Percentiles rank a stretch among this genome's conserved stretches.
phyloP scores from a whole-genome alignment of 2,329 filamentous ascomycete species.

The Venturia effusa region DNA sequence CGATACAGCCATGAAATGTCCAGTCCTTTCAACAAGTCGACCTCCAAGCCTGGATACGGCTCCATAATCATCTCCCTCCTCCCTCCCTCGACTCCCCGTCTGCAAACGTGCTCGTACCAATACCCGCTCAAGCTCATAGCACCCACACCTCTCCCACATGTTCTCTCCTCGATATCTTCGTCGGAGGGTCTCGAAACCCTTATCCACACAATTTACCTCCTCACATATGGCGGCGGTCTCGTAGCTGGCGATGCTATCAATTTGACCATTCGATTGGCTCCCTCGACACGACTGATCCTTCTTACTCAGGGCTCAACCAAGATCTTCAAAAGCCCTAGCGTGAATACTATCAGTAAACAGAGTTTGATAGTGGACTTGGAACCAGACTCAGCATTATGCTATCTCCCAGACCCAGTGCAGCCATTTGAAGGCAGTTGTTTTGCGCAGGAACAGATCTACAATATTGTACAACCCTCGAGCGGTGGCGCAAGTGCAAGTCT shows the following conservation, averaged over 20 bases:
- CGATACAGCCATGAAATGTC: constrained; percentile 19
- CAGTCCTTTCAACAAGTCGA: constrained; percentile 68
- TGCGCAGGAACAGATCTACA: constrained; percentile 72
- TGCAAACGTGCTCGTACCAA: constrained; percentile 72
- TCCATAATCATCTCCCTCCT: constrained; percentile 62
- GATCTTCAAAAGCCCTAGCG: constrained; percentile 69
- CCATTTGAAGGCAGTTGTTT: constrained; percentile 80
- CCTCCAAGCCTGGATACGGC: constrained; percentile 67
- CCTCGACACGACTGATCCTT: constrained; percentile 52
- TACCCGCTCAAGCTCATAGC: constrained; percentile 93
- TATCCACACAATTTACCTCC: constrained; percentile 67
- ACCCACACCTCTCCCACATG: constrained; percentile 55
- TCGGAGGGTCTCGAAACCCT: constrained; percentile 20
- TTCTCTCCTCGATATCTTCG: constrained; percentile 20
- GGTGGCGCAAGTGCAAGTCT: constrained; percentile 34
- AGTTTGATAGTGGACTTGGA: constrained; percentile 38
- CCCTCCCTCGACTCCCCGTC: constrained; percentile 58
- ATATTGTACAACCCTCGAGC: constrained; percentile 19
- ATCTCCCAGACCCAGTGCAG: constrained; percentile 84
- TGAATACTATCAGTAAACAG: constrained; percentile 35
- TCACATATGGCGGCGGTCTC: constrained; percentile 90
- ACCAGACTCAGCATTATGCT: constrained; percentile 42
- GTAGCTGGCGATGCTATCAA: constrained; percentile 77
- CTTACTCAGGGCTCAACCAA: constrained; percentile 75
- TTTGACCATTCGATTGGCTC: constrained; percentile 56